Conservation (phyloP, 257 asterid species). For the Solanum appendiculatum region DNA sequence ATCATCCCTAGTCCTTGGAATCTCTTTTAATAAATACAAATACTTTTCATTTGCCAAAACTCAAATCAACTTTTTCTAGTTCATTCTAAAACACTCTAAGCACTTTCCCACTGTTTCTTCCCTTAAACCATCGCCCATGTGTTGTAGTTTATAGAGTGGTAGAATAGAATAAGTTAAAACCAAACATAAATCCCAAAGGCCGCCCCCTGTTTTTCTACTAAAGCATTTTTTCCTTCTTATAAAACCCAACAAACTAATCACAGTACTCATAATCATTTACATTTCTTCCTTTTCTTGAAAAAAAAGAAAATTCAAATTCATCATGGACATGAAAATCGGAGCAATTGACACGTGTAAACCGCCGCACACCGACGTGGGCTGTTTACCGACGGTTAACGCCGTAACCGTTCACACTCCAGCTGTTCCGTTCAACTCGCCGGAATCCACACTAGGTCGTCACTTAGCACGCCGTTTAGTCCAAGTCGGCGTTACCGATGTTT, state of each 20-base stretch:
- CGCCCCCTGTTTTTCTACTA: neutral
- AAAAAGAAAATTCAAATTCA: neutral
- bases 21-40: neutral
- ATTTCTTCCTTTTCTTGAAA: neutral
- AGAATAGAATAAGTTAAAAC: neutral
- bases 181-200: neutral
- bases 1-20: neutral
- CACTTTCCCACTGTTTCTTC: neutral
- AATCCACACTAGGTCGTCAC: conserved; percentile 18
- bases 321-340: neutral
- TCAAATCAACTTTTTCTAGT: neutral
- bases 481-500: conserved; percentile 9
- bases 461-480: conserved; percentile 15
- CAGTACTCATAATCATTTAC: neutral
- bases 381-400: neutral
- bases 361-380: neutral
- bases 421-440: neutral
- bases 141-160: neutral
- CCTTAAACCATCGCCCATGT: neutral
- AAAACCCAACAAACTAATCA: neutral
- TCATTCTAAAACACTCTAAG: neutral
- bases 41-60: neutral
- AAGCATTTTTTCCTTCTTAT: neutral
- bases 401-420: neutral
- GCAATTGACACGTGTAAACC: neutral